Evolutionary conservation across 768 basidiomycete genomes (phyloP), one percentile per base, ranked within the genome.

Genomic region (Stropharia rugosoannulata): DNA sequence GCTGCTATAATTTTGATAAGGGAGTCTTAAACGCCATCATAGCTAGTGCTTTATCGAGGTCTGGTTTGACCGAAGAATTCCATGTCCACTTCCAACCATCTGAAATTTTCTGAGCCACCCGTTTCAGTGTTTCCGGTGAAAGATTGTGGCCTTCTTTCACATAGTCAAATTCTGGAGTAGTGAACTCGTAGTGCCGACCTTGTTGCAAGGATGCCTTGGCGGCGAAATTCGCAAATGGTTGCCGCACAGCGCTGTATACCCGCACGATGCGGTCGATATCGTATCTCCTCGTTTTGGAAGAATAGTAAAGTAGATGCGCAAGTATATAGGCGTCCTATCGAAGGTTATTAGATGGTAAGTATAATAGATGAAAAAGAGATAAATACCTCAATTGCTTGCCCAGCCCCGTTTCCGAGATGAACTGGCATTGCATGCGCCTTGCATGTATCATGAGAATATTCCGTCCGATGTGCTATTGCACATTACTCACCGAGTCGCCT

Each of bases 61-160:
- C 61, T 4, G 22, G 46, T 38, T 76, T 73, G 15, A 78, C 58
- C 5, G 75, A 77, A 32, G 76, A 75, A 7, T 71, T 69, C 82
- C 82, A 84, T 6, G 77, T 64, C 85, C 84, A 87, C 52, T 79
- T 77, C 80, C 80, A 85, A 48, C 73, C 76, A 61, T 71, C 68
- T 16, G 70, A 73, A 22, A 86, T 63, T 11, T 58, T 63, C 35
- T 68, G 59, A 7, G 70, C 72, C 4, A 84, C 59, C 39, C 70
- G 62, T 15, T 69, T 55, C 13, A 81, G 63, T 51, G 64, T 69
- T 15, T 61, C 62, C n/a, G 57, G 53, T 0, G 61, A 13, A 4
- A 62, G 39, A 29, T 65, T 19, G 6, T 59, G 41, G 0, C 70
- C 65, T 22, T 71, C 65, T 35, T 52, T 18, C 29, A 64, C 47